Evolutionary conservation across 768 basidiomycete species (phyloP).

Genomic region (Russula sp.): DNA sequence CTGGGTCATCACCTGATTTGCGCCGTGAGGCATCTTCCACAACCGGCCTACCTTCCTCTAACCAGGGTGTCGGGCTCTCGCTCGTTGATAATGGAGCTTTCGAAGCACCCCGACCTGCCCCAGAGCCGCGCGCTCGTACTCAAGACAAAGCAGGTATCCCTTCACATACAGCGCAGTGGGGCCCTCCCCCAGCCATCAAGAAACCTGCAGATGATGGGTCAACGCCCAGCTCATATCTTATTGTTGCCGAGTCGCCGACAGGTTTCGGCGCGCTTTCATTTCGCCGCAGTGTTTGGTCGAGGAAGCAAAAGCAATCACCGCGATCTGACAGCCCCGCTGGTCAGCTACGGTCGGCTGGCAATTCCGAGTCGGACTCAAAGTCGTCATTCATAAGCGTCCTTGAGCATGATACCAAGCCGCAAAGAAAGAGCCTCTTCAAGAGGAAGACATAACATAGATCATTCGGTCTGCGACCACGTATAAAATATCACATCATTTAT

Average conservation of each 20-base stretch:
- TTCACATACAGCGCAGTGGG: background rate
- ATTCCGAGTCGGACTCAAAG: slow-evolving; percentile 1
- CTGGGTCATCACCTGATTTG: slow-evolving; percentile 3
- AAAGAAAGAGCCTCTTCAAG: slow-evolving; percentile 8
- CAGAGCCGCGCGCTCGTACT: background rate
- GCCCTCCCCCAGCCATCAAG: background rate
- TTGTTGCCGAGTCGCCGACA: background rate
- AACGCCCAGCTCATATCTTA: background rate
- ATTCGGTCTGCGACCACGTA: background rate
- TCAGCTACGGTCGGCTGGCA: background rate
- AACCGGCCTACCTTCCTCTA: background rate
- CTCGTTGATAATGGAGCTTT: slow-evolving; percentile 12
- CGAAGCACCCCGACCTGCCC: slow-evolving; percentile 15
- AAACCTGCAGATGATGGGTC: background rate
- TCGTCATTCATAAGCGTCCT: slow-evolving; percentile 4
- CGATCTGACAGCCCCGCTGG: background rate
- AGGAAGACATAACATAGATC: background rate
- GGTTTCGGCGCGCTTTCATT: slow-evolving; percentile 7
- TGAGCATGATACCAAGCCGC: slow-evolving; percentile 6
- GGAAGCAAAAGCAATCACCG: slow-evolving; percentile 5
- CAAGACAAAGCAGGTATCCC: background rate
- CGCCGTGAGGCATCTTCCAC: background rate
- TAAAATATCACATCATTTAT: background rate
- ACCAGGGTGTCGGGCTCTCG: slow-evolving; percentile 1
- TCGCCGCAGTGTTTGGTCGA: slow-evolving; percentile 1